Conservation (phyloP, 805 yeast species). For the Dipodascopsis uninucleata region DNA sequence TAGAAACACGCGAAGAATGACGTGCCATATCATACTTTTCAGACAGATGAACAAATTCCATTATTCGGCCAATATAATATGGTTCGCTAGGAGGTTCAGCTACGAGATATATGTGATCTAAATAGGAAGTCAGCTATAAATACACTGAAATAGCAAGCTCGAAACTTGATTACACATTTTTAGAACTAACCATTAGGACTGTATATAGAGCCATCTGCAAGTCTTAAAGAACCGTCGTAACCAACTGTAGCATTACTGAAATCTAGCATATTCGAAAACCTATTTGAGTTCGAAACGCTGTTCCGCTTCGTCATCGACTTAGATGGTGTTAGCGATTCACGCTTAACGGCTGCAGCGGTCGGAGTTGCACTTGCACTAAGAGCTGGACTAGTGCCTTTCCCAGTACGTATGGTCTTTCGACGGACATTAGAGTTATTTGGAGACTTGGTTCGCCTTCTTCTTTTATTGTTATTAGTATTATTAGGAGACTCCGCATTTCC, state of each 20-base stretch:
- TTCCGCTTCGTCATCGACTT: not conserved
- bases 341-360: too few species aligned
- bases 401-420: too few species aligned
- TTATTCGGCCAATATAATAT: slow-evolving; percentile 77
- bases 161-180: not conserved
- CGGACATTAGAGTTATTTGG: too few species aligned
- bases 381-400: too few species aligned
- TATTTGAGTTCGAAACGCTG: not conserved
- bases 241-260: slow-evolving; percentile 41
- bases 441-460: too few species aligned
- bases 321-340: slow-evolving; percentile 3
- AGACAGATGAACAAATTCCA: slow-evolving; percentile 67
- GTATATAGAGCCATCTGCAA: slow-evolving; percentile 31
- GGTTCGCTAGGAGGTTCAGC: slow-evolving; percentile 96
- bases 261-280: slow-evolving; percentile 37
- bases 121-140: not conserved
- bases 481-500: too few species aligned
- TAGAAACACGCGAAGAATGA: slow-evolving; percentile 7
- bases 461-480: too few species aligned
- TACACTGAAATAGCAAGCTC: not conserved
- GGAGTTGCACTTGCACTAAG: too few species aligned
- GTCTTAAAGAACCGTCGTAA: slow-evolving; percentile 32
- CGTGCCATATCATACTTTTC: slow-evolving; percentile 19
- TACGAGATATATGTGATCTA: slow-evolving; percentile 72
- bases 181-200: slow-evolving; percentile 33